phyloP scores from a whole-genome alignment of 73 alveolate species.

The Tetrahymena elliotti region DNA sequence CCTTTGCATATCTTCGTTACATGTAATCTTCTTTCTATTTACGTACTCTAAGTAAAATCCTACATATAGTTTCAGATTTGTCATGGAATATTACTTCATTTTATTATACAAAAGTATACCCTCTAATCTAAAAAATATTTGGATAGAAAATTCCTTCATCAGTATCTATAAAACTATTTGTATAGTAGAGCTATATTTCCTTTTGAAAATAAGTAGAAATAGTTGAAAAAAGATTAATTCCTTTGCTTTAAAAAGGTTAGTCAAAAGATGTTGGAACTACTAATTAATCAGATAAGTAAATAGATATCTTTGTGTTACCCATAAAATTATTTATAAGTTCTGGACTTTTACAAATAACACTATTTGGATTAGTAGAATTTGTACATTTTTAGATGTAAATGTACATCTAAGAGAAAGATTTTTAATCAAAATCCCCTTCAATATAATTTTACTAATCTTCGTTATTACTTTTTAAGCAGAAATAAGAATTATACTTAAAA shows the following conservation, averaged over 20 bases:
- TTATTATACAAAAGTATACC: not conserved
- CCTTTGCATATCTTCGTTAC: not conserved
- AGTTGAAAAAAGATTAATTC: not conserved
- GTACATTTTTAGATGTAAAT: not conserved
- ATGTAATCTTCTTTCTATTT: not conserved
- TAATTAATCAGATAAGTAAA: not conserved
- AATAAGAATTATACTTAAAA: not conserved
- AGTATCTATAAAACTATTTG: not conserved
- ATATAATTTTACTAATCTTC: not conserved
- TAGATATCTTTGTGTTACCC: not conserved
- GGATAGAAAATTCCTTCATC: not conserved
- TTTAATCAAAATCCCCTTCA: not conserved
- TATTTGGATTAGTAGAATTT: not conserved
- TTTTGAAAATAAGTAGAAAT: not conserved
- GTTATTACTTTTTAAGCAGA: not conserved
- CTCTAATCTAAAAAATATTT: not conserved
- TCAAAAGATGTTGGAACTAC: not conserved
- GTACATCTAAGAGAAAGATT: not conserved
- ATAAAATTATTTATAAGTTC: not conserved
- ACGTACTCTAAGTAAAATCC: not conserved
- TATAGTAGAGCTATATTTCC: not conserved
- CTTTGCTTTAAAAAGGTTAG: not conserved
- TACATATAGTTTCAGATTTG: not conserved
- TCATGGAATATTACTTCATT: not conserved
- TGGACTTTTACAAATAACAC: not conserved